phyloP scores from a whole-genome alignment of 805 yeast genomes.

The Suhomyces xylopsoci region DNA sequence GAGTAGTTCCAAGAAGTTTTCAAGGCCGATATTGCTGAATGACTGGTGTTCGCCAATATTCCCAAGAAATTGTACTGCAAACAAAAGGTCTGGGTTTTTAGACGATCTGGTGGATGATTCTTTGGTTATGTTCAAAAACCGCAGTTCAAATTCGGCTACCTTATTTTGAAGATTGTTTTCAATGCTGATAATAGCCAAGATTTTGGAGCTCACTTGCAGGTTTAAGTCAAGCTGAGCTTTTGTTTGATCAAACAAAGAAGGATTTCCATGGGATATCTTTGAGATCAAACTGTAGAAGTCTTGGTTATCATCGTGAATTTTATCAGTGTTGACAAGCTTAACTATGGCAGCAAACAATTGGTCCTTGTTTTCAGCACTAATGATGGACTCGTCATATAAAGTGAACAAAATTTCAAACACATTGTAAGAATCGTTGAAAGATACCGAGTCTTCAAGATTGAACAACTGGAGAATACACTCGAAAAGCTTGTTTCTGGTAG shows the following conservation, averaged over 20 bases:
- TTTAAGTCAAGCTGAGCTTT: conserved; percentile 14
- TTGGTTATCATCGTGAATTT: not conserved
- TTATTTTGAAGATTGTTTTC: conserved; percentile 17
- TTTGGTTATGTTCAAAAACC: conserved; percentile 29
- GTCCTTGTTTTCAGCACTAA: not conserved
- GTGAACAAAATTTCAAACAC: not conserved
- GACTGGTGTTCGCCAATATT: conserved; percentile 34
- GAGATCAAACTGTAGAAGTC: conserved; percentile 3
- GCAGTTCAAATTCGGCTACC: conserved; percentile 23
- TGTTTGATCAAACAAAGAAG: conserved; percentile 6
- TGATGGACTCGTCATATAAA: not conserved
- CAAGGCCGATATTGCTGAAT: conserved; percentile 22
- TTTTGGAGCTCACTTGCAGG: conserved; percentile 25
- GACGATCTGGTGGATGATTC: conserved; percentile 27
- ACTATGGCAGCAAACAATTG: not conserved
- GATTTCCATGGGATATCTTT: conserved; percentile 3
- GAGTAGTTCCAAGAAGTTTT: conserved; percentile 33
- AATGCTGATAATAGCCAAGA: conserved; percentile 27
- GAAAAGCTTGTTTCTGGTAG: not conserved
- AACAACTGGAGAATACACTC: not conserved
- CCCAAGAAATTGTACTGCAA: conserved; percentile 47
- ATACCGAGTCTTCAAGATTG: not conserved
- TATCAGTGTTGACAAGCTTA: not conserved
- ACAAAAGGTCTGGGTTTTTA: conserved; percentile 17
- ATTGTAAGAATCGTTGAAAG: not conserved